Conservation (phyloP, 2,329 filamentous ascomycete species). For the Cadophora malorum region DNA sequence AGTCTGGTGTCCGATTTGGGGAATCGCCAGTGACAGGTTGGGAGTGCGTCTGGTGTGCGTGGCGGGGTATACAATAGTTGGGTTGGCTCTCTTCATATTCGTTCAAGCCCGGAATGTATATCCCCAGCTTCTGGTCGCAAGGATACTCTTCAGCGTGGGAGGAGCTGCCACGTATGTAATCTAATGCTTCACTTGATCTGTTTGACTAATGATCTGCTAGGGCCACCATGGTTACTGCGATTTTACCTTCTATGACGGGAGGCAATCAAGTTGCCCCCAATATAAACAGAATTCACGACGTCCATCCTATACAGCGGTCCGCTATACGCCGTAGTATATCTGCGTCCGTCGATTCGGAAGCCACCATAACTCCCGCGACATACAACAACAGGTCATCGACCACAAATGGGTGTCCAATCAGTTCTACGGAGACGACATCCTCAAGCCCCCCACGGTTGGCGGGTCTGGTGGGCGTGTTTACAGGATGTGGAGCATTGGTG, state of each 20-base stretch:
- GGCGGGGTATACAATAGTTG: constrained; percentile 82
- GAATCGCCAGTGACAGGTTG: constrained; percentile 76
- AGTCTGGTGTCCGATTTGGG: constrained; percentile 72
- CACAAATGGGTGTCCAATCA: constrained; percentile 26
- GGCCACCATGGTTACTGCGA: constrained; percentile 96
- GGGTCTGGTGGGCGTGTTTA: constrained; percentile 90
- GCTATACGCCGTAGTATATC: constrained; percentile 63
- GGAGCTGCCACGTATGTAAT: constrained; percentile 78
- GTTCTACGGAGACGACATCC: constrained; percentile 36
- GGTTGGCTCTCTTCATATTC: constrained; percentile 76
- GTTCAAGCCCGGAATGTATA: constrained; percentile 89
- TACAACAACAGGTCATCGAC: constrained; percentile 44
- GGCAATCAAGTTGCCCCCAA: constrained; percentile 42
- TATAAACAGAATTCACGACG: constrained; percentile 33
- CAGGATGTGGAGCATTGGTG: constrained; percentile 87
- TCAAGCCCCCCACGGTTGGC: constrained; percentile 70
- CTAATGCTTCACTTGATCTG: neutral
- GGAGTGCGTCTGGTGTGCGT: constrained; percentile 77
- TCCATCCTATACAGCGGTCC: constrained; percentile 32
- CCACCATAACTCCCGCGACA: constrained; percentile 74
- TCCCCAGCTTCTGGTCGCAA: constrained; percentile 82
- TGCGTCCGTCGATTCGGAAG: constrained; percentile 74
- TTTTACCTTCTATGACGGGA: constrained; percentile 75
- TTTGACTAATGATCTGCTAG: constrained; percentile 45
- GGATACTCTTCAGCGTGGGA: constrained; percentile 87